Evolutionary conservation across 2,329 filamentous ascomycete species (phyloP), one percentile per base, ranked within the genome.

Genomic region (Fusarium sp.): DNA sequence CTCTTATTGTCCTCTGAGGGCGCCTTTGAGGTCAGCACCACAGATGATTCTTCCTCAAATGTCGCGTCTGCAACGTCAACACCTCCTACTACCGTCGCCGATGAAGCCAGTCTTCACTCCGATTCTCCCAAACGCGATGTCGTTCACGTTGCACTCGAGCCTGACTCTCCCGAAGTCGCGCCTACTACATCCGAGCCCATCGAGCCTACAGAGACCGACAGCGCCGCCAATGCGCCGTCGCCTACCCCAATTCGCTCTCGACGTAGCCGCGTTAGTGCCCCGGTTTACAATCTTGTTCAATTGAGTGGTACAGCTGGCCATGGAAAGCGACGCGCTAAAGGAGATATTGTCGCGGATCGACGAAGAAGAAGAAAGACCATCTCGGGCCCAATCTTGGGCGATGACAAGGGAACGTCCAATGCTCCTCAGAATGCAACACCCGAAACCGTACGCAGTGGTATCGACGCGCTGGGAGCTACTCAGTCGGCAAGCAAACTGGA

Each of bases 241-340:
- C 72, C 57, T 66, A 63, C 48, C 77, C 81, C 14, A 74, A 82
- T n/a, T 75, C 80, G 57, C 78, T 85, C 88, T 69, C 87, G 87
- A 75, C 89, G 91, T 77, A 83, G 86, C 42, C 87, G 89, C 70
- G 77, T 83, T n/a, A 87, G 85, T 60, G 84, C 89, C 24, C 87
- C 89, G 18, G 88, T 91, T 22, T 94, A 94, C 83, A 94, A 94
- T 76, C 83, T 92, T 22, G 86, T 89, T 72, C 87, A 89, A 75
- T 84, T 93, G 58, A 87, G 86, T 66, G 90, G 91, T 74, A 92
- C 89, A 54, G 86, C 87, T 34, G 85, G 87, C 48, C 90, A 92
- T 74, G 90, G 87, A 57, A 89, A 87, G 75, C 87, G 83, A 82
- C 86, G 83, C 81, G 80, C 86, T 50, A 89, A 87, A 51, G 86